Conservation (phyloP, 345 rosid species). For the Alliaria petiolata region DNA sequence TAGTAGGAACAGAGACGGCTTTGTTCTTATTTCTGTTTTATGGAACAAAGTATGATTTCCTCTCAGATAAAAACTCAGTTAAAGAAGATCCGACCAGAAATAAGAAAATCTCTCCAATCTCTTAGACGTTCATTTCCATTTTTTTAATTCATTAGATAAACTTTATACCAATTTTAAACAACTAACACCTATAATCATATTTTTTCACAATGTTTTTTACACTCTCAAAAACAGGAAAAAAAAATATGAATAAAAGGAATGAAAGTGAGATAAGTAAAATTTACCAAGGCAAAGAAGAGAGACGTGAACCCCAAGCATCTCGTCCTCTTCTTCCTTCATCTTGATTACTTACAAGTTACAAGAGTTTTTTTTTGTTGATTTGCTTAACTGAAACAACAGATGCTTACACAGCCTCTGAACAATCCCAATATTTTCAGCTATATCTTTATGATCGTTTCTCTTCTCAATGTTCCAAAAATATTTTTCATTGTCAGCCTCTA, state of each 20-base stretch:
- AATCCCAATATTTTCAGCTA: conserved; percentile 45
- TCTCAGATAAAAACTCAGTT: neutral
- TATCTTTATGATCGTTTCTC: conserved; percentile 33
- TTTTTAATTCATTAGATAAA: neutral
- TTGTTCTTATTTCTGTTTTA: neutral
- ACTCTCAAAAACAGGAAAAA: conserved; percentile 1
- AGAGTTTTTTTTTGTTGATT: conserved; percentile 55
- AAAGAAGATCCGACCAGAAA: neutral
- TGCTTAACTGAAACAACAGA: conserved; percentile 63
- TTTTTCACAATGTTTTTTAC: conserved; percentile 21
- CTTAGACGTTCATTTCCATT: neutral
- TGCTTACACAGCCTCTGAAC: conserved; percentile 63
- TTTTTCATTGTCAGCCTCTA: conserved; percentile 40
- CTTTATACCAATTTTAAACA: conserved; percentile 11
- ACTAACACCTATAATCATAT: conserved; percentile 24
- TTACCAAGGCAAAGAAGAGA: conserved; percentile 30
- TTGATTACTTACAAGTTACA: conserved; percentile 55
- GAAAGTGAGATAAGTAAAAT: neutral
- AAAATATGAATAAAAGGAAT: neutral
- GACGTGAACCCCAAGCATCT: conserved; percentile 42
- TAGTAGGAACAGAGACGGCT: neutral
- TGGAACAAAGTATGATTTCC: neutral
- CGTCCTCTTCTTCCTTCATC: conserved; percentile 33
- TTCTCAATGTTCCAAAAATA: conserved; percentile 34
- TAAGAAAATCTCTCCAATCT: neutral